These are phyloP conservation scores for Coniella lustricola DNA, from an alignment of 2,329 filamentous ascomycete species.

Conservation along the genomic window DNA sequence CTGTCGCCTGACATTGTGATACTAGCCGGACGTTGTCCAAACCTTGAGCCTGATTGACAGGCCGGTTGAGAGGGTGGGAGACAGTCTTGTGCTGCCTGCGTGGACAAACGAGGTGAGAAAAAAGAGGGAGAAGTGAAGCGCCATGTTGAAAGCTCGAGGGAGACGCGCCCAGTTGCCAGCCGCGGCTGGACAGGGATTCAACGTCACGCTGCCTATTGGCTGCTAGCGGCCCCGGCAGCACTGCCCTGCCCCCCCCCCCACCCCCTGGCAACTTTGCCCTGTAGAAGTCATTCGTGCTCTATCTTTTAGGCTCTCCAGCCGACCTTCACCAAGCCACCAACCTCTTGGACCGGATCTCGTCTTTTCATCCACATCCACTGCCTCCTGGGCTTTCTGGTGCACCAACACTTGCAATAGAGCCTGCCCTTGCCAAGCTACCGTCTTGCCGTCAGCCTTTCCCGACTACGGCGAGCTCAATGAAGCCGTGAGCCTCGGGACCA, in stretches of 20 bases:
- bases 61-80: neutral
- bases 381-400: too few species aligned
- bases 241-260: too few species aligned
- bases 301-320: neutral
- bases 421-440: too few species aligned
- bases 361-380: too few species aligned
- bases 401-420: too few species aligned
- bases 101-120: neutral
- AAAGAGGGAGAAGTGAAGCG: neutral
- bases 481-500: too few species aligned
- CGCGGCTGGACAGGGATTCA: neutral
- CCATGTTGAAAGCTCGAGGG: neutral
- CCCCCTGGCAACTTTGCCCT: neutral
- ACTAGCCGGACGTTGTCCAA: neutral
- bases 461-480: too few species aligned
- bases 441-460: too few species aligned
- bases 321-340: neutral
- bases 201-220: neutral
- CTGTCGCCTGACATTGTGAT: conserved; percentile 9
- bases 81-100: neutral
- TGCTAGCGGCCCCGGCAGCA: neutral
- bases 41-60: too few species aligned
- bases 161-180: conserved; percentile 4
- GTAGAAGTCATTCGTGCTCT: neutral
- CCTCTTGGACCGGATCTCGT: neutral